These are phyloP conservation scores for Leucosporidium creatinivorum DNA, from an alignment of 768 basidiomycete species.

Conservation along the genomic window DNA sequence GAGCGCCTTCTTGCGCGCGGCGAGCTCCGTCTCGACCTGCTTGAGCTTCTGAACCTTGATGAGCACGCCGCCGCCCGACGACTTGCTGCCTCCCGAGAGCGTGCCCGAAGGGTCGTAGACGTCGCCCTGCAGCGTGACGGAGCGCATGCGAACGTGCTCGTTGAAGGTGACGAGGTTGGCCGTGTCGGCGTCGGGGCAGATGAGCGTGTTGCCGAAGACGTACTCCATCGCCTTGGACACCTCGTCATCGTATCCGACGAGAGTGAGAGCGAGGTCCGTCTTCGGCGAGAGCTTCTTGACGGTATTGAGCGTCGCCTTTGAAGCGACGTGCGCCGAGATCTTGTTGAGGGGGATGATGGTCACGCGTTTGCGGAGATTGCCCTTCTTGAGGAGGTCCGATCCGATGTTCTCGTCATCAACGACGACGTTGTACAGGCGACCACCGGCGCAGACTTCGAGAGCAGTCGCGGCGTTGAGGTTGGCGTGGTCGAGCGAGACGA, in stretches of 20 bases:
- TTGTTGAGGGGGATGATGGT: constrained; percentile 92
- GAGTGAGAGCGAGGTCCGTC: constrained; percentile 75
- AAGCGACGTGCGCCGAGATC: constrained; percentile 59
- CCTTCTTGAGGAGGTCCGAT: constrained; percentile 70
- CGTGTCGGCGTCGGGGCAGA: constrained; percentile 79
- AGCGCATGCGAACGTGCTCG: constrained; percentile 60
- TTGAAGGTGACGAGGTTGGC: constrained; percentile 82
- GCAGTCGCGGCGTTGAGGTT: constrained; percentile 78
- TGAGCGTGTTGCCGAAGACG: constrained; percentile 86
- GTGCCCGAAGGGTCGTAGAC: constrained; percentile 94
- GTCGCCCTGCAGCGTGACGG: constrained; percentile 89
- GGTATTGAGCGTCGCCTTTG: constrained; percentile 62
- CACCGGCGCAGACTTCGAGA: constrained; percentile 84
- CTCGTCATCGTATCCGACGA: constrained; percentile 72
- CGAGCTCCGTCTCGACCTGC: constrained; percentile 57
- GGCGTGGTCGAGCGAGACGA: constrained; percentile 64
- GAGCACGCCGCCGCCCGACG: constrained; percentile 56
- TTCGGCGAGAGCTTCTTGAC: constrained; percentile 66
- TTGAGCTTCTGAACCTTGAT: constrained; percentile 76
- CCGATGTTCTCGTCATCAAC: constrained; percentile 40
- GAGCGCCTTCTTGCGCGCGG: constrained; percentile 49
- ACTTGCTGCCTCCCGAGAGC: constrained; percentile 64
- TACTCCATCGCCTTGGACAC: constrained; percentile 82
- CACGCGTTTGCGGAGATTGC: constrained; percentile 72
- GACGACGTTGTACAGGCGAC: constrained; percentile 69